Evolutionary conservation across 192 early-diverging fungal genomes (phyloP).

Genomic region (Umbelopsis isabellina): DNA sequence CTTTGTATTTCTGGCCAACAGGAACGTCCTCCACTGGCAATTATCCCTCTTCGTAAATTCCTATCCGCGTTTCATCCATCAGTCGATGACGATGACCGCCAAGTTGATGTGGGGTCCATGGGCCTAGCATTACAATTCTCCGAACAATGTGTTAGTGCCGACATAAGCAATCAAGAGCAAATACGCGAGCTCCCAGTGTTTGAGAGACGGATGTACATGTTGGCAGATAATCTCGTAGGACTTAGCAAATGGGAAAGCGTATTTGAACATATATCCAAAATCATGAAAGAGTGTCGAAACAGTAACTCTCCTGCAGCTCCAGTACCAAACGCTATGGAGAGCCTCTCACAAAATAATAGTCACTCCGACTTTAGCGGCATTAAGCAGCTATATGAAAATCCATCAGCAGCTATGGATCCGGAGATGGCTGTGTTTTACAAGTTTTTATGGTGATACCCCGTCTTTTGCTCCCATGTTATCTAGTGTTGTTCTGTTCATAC

Average conservation of each 20-base stretch:
- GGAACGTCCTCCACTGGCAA: conserved; percentile 29
- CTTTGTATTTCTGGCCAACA: conserved; percentile 2
- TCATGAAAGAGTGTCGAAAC: conserved; percentile 14
- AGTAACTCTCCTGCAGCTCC: background rate
- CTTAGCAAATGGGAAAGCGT: conserved; percentile 28
- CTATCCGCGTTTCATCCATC: conserved; percentile 20
- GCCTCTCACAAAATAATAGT: background rate
- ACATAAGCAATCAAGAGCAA: background rate
- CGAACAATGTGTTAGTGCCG: conserved; percentile 12
- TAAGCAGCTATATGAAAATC: background rate
- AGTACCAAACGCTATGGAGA: background rate
- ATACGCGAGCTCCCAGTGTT: conserved; percentile 9
- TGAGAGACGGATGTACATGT: conserved; percentile 36
- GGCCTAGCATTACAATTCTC: conserved; percentile 34
- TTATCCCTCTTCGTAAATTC: conserved; percentile 35
- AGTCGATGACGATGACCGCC: conserved; percentile 30
- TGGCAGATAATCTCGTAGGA: conserved; percentile 28
- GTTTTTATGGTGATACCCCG: background rate
- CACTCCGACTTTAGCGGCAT: conserved; percentile 17
- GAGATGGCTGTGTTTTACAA: background rate
- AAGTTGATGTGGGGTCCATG: conserved; percentile 29
- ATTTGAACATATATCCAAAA: conserved; percentile 25
- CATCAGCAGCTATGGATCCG: background rate
- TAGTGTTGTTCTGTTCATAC: too few species aligned
- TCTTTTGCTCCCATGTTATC: too few species aligned